Conservation (phyloP, 2,329 filamentous ascomycete species). For the Stromatinia cepivora region DNA sequence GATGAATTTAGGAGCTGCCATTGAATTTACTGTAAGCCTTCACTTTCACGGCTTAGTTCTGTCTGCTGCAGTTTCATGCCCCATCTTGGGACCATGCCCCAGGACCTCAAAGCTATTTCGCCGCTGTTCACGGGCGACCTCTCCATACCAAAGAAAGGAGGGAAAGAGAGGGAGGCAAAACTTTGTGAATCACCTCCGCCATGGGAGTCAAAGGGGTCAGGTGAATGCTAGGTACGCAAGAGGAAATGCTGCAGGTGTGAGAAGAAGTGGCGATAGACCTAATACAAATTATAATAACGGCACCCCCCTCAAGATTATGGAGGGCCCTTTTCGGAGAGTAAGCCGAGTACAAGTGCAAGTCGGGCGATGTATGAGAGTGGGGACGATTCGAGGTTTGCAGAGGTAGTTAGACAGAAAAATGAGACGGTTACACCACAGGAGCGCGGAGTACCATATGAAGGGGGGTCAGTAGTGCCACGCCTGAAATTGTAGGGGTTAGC, state of each 20-base stretch:
- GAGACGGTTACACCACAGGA: neutral
- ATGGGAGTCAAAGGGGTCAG: neutral
- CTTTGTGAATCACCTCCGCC: neutral
- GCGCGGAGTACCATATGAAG: neutral
- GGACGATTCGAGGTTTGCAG: neutral
- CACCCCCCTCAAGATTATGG: neutral
- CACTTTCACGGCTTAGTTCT: slow-evolving; percentile 2
- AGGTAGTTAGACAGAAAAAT: neutral
- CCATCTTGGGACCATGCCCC: neutral
- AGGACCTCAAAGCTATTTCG: neutral
- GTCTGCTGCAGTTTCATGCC: neutral
- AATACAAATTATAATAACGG: neutral
- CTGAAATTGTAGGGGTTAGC: neutral
- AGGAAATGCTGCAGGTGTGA: neutral
- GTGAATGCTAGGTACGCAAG: neutral
- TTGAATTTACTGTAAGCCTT: slow-evolving; percentile 47
- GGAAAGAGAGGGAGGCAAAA: neutral
- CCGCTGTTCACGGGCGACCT: neutral
- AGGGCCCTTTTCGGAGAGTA: neutral
- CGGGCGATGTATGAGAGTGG: neutral
- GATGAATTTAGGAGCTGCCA: slow-evolving; percentile 46
- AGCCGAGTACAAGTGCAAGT: neutral
- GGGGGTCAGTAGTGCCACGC: no score
- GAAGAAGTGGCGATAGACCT: neutral
- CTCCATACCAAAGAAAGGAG: neutral